These are phyloP conservation scores for Populus trichocarpa DNA, from an alignment of 441 rosid genomes.

Conservation along the genomic window DNA sequence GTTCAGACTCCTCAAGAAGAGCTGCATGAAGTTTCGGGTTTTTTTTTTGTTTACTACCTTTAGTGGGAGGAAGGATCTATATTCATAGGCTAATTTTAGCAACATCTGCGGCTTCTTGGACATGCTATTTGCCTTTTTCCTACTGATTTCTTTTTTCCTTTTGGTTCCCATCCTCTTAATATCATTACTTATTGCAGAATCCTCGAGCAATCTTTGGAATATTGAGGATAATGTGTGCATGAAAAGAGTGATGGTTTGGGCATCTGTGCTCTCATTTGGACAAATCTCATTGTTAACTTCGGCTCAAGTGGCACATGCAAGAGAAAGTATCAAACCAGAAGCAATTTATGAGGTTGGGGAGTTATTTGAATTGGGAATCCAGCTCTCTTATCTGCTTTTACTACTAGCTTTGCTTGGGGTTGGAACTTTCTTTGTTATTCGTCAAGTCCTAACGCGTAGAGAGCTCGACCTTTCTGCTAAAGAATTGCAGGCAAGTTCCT, in stretches of 20 bases:
- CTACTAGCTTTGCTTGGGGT: constrained; percentile 81
- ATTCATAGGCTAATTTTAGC: background rate
- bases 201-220: constrained; percentile 30
- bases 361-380: constrained; percentile 84
- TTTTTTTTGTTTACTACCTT: background rate
- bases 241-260: constrained; percentile 42
- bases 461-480: constrained; percentile 98
- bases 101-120: background rate
- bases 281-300: constrained; percentile 48
- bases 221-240: constrained; percentile 27
- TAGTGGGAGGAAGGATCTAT: background rate
- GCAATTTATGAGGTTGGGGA: constrained; percentile 71
- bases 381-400: constrained; percentile 78
- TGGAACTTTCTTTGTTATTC: constrained; percentile 86
- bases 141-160: background rate
- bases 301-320: constrained; percentile 62
- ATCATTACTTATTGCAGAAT: constrained; percentile 34
- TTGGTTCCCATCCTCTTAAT: background rate
- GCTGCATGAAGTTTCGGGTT: background rate
- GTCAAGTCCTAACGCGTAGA: constrained; percentile 93
- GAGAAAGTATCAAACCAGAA: constrained; percentile 35
- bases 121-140: constrained; percentile 5
- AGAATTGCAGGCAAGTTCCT: constrained; percentile 68
- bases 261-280: constrained; percentile 43
- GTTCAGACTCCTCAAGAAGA: background rate